A percentile compares a stretch with the other conserved stretches of the same genome.
Conservation (phyloP, 345 rosid genomes). For the Citrus medica region DNA sequence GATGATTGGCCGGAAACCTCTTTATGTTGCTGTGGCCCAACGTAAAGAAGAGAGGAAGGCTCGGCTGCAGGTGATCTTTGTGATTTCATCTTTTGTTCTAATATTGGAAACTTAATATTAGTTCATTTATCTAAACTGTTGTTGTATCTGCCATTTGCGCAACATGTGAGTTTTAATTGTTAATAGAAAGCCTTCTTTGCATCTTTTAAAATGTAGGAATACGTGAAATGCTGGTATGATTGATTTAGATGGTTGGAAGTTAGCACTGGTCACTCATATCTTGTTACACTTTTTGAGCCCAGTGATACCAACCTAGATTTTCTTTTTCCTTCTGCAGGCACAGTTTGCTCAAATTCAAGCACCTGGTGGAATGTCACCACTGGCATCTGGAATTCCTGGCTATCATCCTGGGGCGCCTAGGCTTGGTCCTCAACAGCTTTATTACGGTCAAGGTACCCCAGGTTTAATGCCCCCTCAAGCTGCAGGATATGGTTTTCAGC, state of each 20-base stretch:
- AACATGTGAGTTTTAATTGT: background rate
- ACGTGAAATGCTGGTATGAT: background rate
- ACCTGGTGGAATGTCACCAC: conserved; percentile 29
- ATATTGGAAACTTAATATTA: background rate
- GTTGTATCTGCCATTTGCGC: background rate
- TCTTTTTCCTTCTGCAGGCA: conserved; percentile 23
- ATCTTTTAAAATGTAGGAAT: background rate
- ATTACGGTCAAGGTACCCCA: conserved; percentile 46
- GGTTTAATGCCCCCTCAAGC: conserved; percentile 53
- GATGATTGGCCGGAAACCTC: conserved; percentile 64
- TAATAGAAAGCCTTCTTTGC: background rate
- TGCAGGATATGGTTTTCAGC: conserved; percentile 53
- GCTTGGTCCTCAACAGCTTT: conserved; percentile 45
- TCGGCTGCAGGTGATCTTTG: conserved; percentile 50
- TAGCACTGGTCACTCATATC: background rate
- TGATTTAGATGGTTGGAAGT: background rate
- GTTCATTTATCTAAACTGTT: background rate
- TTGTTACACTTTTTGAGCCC: background rate
- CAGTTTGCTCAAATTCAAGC: conserved; percentile 39
- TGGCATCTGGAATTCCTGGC: conserved; percentile 42
- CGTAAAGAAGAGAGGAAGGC: conserved; percentile 73
- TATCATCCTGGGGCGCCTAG: conserved; percentile 36
- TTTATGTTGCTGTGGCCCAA: conserved; percentile 72
- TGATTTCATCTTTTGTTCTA: conserved; percentile 5
- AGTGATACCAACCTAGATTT: background rate